phyloP scores from a whole-genome alignment of 2,329 filamentous ascomycete species.

The Alternaria infectoria region DNA sequence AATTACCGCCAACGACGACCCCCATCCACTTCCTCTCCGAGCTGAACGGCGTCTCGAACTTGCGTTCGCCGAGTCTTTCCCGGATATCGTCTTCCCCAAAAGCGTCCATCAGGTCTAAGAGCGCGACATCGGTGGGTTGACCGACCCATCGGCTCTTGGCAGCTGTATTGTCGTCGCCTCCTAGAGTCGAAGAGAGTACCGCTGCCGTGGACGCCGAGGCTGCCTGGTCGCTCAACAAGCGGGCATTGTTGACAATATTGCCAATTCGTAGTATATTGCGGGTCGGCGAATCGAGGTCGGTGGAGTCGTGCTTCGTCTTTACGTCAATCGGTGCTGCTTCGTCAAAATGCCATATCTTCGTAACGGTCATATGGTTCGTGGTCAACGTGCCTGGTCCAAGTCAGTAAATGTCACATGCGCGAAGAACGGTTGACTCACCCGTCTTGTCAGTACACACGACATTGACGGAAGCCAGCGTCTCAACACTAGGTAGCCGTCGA shows the following conservation, averaged over 20 bases:
- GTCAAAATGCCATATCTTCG: slow-evolving; percentile 95
- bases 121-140: slow-evolving; percentile 96
- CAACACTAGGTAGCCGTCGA: slow-evolving; percentile 92
- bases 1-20: slow-evolving; percentile 70
- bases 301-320: slow-evolving; percentile 58
- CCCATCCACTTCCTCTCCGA: slow-evolving; percentile 99
- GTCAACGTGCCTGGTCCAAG: slow-evolving; percentile 75
- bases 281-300: slow-evolving; percentile 73
- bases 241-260: slow-evolving; percentile 95
- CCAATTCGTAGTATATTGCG: slow-evolving; percentile 86
- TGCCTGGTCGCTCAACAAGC: slow-evolving; percentile 75
- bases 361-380: slow-evolving; percentile 97
- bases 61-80: slow-evolving; percentile 80
- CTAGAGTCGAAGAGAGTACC: slow-evolving; percentile 83
- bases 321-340: slow-evolving; percentile 63
- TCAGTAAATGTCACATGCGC: neutral
- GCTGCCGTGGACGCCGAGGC: slow-evolving; percentile 75
- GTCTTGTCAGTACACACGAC: slow-evolving; percentile 99
- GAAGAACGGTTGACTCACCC: slow-evolving; percentile 53
- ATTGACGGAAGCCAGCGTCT: slow-evolving; percentile 97
- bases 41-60: slow-evolving; percentile 90
- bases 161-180: slow-evolving; percentile 62
- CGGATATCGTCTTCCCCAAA: slow-evolving; percentile 92
- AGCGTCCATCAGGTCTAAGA: slow-evolving; percentile 88
- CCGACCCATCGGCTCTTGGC: slow-evolving; percentile 91